phyloP scores from a whole-genome alignment of 441 rosid genomes.

The Adansonia rubrostipa region DNA sequence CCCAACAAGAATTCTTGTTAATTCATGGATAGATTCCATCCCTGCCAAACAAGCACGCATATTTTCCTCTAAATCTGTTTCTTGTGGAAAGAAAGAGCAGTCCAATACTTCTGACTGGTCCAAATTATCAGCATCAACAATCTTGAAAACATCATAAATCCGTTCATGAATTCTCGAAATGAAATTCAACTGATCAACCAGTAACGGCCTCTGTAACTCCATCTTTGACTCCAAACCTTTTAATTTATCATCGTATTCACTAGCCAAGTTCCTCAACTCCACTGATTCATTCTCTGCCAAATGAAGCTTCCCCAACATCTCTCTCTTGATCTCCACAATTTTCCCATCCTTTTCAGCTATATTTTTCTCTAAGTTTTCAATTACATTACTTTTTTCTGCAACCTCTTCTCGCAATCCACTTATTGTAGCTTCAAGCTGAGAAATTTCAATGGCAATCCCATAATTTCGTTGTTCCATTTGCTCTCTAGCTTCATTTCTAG shows the following conservation, averaged over 20 bases:
- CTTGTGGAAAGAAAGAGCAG: conserved; percentile 79
- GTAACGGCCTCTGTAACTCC: conserved; percentile 68
- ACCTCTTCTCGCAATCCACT: conserved; percentile 71
- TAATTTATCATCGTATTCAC: conserved; percentile 71
- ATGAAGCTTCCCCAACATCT: conserved; percentile 48
- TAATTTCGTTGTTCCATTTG: conserved; percentile 88
- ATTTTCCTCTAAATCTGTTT: conserved; percentile 78
- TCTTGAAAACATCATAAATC: conserved; percentile 58
- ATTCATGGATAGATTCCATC: conserved; percentile 80
- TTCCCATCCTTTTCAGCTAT: conserved; percentile 58
- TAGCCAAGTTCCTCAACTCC: conserved; percentile 63
- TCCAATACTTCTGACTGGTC: conserved; percentile 75
- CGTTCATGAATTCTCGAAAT: conserved; percentile 76
- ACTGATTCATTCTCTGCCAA: conserved; percentile 52
- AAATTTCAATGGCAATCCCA: conserved; percentile 92
- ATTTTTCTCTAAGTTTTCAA: conserved; percentile 61
- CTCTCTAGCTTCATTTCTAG: conserved; percentile 84
- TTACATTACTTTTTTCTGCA: conserved; percentile 49
- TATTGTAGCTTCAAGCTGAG: conserved; percentile 85
- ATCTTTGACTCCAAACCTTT: conserved; percentile 58
- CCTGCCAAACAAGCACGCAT: conserved; percentile 85
- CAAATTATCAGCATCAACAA: conserved; percentile 57
- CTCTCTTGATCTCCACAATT: conserved; percentile 53
- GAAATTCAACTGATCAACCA: conserved; percentile 78
- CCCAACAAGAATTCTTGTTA: conserved; percentile 56